Conservation (phyloP, 78 protist species). For the Fonticula alba region DNA sequence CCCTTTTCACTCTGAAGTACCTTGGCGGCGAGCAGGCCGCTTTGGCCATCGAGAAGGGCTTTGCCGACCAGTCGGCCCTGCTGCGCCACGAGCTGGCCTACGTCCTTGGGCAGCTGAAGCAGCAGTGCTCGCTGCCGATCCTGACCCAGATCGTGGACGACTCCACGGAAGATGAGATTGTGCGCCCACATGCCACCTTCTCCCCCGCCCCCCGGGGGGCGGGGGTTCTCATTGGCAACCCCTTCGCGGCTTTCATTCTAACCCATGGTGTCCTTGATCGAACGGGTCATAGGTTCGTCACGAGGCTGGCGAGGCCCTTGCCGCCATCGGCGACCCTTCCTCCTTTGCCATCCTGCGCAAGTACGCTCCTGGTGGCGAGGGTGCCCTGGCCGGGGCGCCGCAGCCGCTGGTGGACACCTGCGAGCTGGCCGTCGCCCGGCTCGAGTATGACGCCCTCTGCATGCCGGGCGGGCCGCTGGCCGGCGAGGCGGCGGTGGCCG, state of each 20-base stretch:
- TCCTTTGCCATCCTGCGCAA: neutral
- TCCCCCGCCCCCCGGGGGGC: too few relatives aligned
- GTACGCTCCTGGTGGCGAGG: neutral
- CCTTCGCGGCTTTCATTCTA: too few relatives aligned
- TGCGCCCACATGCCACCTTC: too few relatives aligned
- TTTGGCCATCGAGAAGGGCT: neutral
- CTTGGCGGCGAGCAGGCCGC: neutral
- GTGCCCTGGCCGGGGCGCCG: too few relatives aligned
- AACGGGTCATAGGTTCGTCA: conserved; percentile 24
- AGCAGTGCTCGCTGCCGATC: neutral
- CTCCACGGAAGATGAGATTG: conserved; percentile 7
- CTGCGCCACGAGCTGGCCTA: conserved; percentile 41
- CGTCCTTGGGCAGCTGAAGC: conserved; percentile 33
- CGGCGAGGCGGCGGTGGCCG: too few relatives aligned
- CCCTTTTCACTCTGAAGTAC: conserved; percentile 9
- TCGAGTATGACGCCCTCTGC: neutral
- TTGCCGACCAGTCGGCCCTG: conserved; percentile 20
- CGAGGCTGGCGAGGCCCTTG: conserved; percentile 36
- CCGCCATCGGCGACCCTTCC: conserved; percentile 14
- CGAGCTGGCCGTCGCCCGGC: conserved; percentile 4
- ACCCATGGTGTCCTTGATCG: too few relatives aligned
- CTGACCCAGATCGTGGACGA: conserved; percentile 8
- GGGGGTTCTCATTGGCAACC: too few relatives aligned
- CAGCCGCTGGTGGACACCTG: conserved; percentile 32
- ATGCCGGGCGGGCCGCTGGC: too few relatives aligned